Evolutionary conservation across 768 basidiomycete genomes (phyloP), one percentile per base, ranked within the genome.

Genomic region (Tremella yokohamensis): DNA sequence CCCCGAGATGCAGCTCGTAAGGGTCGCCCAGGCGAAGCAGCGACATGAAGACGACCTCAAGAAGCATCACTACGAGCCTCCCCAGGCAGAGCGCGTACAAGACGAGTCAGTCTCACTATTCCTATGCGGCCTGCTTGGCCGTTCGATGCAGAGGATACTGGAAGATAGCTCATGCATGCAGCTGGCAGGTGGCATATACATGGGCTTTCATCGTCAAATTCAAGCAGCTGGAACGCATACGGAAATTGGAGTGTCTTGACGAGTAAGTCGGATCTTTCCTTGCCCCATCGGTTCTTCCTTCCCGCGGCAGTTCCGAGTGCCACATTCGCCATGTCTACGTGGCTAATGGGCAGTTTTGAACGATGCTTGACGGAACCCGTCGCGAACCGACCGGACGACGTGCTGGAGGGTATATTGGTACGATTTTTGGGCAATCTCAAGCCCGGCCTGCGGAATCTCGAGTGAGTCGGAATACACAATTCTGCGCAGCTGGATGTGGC

Each of bases 141-240:
- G 26, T 22, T 53, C 29, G 29, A 13, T 3, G 49, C 55, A 55
- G 49, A 61, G 20, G 53, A 8, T 52, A 8, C 18, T 48, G 26
- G 34, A 22, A 29, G 13, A 16, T 45, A 8, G 51, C 51, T 52
- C 29, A 52, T 52, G 29, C 26, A 52, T 42, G 24, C 42, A 71
- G 69, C 40, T 71, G 69, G 69, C 66, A 71, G 58, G 62, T 68
- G 40, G 62, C 69, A 2, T 71, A 71, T 47, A 64, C 66, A 26
- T 71, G 69, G 69, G 62, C 64, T n/a, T 71, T 71, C 55, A 68
- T 71, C 42, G 45, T 57, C 40, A 68, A 68, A 50, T 71, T 71
- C 59, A 64, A 64, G 16, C 37, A 52, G 34, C 18, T 45, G 34
- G 58, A 51, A 9, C 49, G 58, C 12, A 66, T 71, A 26, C 40